Evolutionary conservation across 371 early-diverging fungal genomes (phyloP).

Genomic region (Mucor velutinosus): DNA sequence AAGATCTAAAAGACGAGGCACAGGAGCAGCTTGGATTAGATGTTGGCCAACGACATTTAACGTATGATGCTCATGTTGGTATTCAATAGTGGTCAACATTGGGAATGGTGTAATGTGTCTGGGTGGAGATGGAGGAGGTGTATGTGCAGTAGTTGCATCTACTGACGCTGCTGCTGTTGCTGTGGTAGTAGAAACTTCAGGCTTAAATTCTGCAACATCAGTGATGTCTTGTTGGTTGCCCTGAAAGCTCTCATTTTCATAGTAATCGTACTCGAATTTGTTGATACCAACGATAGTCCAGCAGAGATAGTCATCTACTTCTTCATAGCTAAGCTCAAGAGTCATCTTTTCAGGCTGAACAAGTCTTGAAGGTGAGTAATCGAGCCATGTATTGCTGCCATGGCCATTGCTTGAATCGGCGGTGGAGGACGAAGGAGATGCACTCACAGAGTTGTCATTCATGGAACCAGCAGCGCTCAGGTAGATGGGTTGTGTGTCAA

Average conservation of each 20-base stretch:
- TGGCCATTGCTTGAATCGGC: conserved; percentile 2
- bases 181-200: background rate
- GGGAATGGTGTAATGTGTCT: conserved; percentile 38
- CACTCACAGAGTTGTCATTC: conserved; percentile 20
- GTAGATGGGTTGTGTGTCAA: conserved; percentile 33
- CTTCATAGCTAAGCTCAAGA: conserved; percentile 26
- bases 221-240: conserved; percentile 6
- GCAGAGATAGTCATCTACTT: conserved; percentile 77
- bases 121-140: conserved; percentile 20
- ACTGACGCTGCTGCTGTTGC: background rate
- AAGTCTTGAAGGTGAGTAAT: conserved; percentile 36
- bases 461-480: conserved; percentile 37
- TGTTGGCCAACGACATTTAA: conserved; percentile 36
- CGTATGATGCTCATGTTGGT: conserved; percentile 29
- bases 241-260: conserved; percentile 37
- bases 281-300: conserved; percentile 87
- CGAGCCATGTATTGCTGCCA: conserved; percentile 27
- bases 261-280: conserved; percentile 58
- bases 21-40: conserved; percentile 31
- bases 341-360: conserved; percentile 38
- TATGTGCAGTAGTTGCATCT: conserved; percentile 1
- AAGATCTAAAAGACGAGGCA: conserved; percentile 32
- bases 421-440: conserved; percentile 21
- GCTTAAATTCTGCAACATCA: conserved; percentile 4
- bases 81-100: conserved; percentile 31